Evolutionary conservation across 2,329 filamentous ascomycete species (phyloP), one percentile per base, ranked within the genome.

Genomic region (Chaetothyriales sp.): DNA sequence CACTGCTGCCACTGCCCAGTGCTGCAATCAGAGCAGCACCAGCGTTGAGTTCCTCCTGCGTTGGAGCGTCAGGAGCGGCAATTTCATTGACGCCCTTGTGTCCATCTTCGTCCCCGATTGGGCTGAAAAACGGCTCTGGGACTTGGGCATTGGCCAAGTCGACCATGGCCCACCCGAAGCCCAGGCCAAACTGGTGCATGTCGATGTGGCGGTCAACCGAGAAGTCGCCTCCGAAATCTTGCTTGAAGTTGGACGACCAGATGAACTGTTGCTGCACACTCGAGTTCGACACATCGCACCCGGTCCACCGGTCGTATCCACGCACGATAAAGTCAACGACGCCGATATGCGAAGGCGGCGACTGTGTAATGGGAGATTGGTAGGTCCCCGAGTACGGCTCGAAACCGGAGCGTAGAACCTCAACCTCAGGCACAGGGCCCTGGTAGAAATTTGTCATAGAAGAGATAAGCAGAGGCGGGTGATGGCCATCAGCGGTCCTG

Each of bases 161-260:
- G 18, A 51, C 53, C 52, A 53, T 58, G 20, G 59, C 43, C 28
- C 59, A 59, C 6, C 58, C 58, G 36, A 59, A 60, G 1, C 58
- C 58, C 6, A 59, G 52, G 7, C 58, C 58, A 36, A 60, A 60
- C 43, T 54, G 50, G 44, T 60, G 58, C 58, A 60, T 60, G 18
- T 60, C 58, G 20, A 60, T 58, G 46, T 44, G 28, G n/a, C 57
- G 52, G 10, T 52, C 53, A 20, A 47, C 10, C 6, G 53, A 51
- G 46, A 54, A 59, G 47, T 60, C 57, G 6, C 51, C 53, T 15
- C 47, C 48, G 44, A 59, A 60, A 36, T 60, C 58, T 44, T 60
- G 58, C 43, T 57, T 54, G 49, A 59, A 58, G 43, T 59, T 60
- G 49, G 51, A 54, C 32, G 55, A 53, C 59, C 59, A 61, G 50